Evolutionary conservation across 1,139 yeast species (phyloP), one percentile per base, ranked within the genome.

Genomic region (Kurtzmaniella quercitrusa): DNA sequence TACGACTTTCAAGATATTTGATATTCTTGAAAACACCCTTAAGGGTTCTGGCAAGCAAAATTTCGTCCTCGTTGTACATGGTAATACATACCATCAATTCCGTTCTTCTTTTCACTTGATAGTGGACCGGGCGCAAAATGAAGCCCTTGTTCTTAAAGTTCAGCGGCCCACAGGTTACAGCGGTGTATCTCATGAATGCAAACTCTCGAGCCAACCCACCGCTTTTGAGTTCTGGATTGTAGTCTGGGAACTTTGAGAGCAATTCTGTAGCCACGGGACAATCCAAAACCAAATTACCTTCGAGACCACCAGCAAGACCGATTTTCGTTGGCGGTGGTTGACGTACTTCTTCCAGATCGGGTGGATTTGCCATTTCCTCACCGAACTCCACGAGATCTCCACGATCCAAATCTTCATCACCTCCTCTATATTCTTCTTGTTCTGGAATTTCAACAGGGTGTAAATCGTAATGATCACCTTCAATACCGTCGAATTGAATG

Each of bases 191-290:
- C 77, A 72, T 71, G 51, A 69, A 71, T 16, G 75, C 66, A 49
- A 72, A 71, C 48, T 72, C 78, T 57, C 77, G 58, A 9, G 71
- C 60, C 42, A 71, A 60, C 1, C 75, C 76, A 9, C 74, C 74
- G 47, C 70, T 74, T 44, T 63, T 62, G 20, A 54, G 57, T 5
- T 50, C 58, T 3, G 60, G 53, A 19, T 57, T 52, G 47, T 70
- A 71, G 47, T 70, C 76, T 15, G 73, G 76, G 46, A 68, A 72
- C 45, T 71, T 72, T 14, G 69, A 54, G 44, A 71, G 61, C 42
- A 72, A 60, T 48, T 71, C 76, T 18, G 73, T 66, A 3, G 78
- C 78, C 15, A 72, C 76, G 5, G 78, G 78, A 59, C 78, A 72
- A 53, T 72, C 78, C 47, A 72, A 61, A 7, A 72, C 77, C 60